These are phyloP conservation scores for Striga asiatica DNA, from an alignment of 257 asterid genomes.

Conservation along the genomic window DNA sequence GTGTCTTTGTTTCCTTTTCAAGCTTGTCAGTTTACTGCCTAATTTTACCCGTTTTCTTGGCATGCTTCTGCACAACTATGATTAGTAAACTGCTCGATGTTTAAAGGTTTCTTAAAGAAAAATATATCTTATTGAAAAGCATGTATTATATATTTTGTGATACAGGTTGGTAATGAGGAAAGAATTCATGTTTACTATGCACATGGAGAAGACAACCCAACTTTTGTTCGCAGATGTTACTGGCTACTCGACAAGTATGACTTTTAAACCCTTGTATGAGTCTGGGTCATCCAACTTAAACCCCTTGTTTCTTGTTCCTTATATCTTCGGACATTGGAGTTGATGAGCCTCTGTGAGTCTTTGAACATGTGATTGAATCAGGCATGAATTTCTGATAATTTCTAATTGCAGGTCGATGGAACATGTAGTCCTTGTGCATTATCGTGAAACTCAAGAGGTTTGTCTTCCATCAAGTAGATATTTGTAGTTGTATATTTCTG, in stretches of 20 bases:
- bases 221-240: conserved; percentile 97
- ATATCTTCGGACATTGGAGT: conserved; percentile 6
- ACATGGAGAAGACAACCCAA: conserved; percentile 81
- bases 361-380: background rate
- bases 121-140: conserved; percentile 18
- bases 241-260: conserved; percentile 98
- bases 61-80: conserved; percentile 4
- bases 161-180: conserved; percentile 88
- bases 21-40: background rate
- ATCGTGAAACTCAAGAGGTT: conserved; percentile 98
- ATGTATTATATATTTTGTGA: conserved; percentile 16
- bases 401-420: conserved; percentile 64
- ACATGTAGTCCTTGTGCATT: conserved; percentile 93
- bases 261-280: conserved; percentile 7
- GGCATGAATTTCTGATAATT: conserved; percentile 10
- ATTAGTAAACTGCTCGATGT: background rate
- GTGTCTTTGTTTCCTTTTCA: background rate
- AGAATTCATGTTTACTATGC: conserved; percentile 98
- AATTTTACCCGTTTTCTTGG: background rate
- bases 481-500: background rate
- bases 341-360: conserved; percentile 7
- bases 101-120: conserved; percentile 1
- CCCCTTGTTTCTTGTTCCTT: conserved; percentile 13
- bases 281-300: conserved; percentile 1
- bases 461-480: conserved; percentile 17